Conservation (phyloP, 371 early-diverging fungal genomes). For the Saksenaea vasiformis region DNA sequence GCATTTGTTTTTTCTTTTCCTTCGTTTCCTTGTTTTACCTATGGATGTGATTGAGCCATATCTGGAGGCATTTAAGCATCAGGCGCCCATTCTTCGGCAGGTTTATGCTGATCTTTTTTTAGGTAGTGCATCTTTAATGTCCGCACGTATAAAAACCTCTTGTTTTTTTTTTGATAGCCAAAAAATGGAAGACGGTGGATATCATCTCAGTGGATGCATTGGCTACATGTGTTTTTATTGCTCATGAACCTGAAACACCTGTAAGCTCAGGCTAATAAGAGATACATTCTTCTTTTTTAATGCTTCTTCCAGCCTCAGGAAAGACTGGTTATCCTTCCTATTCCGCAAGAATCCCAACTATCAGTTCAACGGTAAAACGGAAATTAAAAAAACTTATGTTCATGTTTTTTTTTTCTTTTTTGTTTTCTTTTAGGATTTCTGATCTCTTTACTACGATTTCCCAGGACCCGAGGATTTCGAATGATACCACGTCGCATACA, state of each 20-base stretch:
- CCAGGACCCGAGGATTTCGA: background rate
- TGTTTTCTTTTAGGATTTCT: slow-evolving; percentile 11
- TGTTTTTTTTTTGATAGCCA: slow-evolving; percentile 14
- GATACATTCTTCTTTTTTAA: background rate
- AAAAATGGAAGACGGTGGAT: slow-evolving; percentile 29
- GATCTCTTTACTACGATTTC: slow-evolving; percentile 18
- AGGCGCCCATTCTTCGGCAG: background rate
- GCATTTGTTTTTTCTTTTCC: background rate
- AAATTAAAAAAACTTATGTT: background rate
- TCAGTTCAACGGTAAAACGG: slow-evolving; percentile 15
- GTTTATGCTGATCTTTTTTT: slow-evolving; percentile 10
- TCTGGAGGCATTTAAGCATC: background rate
- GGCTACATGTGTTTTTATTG: slow-evolving; percentile 19
- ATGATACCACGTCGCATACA: background rate
- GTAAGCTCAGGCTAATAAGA: background rate
- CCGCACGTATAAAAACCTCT: background rate
- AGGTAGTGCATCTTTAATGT: slow-evolving; percentile 13
- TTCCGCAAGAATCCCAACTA: slow-evolving; percentile 10
- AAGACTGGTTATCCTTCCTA: slow-evolving; percentile 20
- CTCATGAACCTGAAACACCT: slow-evolving; percentile 20
- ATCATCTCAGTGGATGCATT: slow-evolving; percentile 12
- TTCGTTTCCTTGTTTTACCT: background rate
- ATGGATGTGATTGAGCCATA: slow-evolving; percentile 4
- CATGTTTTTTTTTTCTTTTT: background rate
- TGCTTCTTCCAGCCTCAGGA: background rate